Evolutionary conservation across 805 yeast species (phyloP).

Genomic region (Cyberlindnera maclurae): DNA sequence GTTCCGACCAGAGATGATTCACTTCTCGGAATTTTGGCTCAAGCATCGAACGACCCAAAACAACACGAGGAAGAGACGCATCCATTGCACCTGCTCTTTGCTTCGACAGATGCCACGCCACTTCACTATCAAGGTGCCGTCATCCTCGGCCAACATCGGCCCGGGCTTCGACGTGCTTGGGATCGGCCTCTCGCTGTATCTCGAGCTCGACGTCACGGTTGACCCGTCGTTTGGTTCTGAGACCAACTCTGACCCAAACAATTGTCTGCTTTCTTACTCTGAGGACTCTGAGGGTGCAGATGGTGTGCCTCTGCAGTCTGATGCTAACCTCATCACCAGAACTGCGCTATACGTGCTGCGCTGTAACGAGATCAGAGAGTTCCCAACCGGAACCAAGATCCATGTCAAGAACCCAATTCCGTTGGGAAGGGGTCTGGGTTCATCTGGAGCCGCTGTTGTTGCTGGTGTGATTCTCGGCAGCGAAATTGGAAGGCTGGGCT

Average conservation of each 20-base stretch:
- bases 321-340: constrained; percentile 79
- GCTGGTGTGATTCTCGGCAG: constrained; percentile 92
- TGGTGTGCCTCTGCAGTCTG: constrained; percentile 71
- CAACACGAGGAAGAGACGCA: no score
- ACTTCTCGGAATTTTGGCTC: no score
- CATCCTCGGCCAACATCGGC: constrained; percentile 96
- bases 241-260: constrained; percentile 55
- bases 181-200: constrained; percentile 70
- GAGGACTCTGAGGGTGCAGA: constrained; percentile 70
- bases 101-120: constrained; percentile 34
- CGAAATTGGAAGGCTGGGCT: constrained; percentile 67
- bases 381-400: constrained; percentile 79
- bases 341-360: constrained; percentile 89
- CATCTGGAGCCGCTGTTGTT: constrained; percentile 97
- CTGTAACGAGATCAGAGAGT: constrained; percentile 65
- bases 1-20: no score
- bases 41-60: no score
- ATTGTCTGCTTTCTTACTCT: constrained; percentile 63
- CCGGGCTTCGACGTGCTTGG: constrained; percentile 98
- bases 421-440: constrained; percentile 93
- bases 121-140: constrained; percentile 74
- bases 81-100: no score
- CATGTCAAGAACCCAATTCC: constrained; percentile 90
- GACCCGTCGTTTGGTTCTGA: constrained; percentile 41
- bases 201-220: constrained; percentile 62